Percentiles rank a stretch among this genome's conserved stretches.
phyloP scores from a whole-genome alignment of 2,329 filamentous ascomycete genomes.

The Phialophora chinensis region DNA sequence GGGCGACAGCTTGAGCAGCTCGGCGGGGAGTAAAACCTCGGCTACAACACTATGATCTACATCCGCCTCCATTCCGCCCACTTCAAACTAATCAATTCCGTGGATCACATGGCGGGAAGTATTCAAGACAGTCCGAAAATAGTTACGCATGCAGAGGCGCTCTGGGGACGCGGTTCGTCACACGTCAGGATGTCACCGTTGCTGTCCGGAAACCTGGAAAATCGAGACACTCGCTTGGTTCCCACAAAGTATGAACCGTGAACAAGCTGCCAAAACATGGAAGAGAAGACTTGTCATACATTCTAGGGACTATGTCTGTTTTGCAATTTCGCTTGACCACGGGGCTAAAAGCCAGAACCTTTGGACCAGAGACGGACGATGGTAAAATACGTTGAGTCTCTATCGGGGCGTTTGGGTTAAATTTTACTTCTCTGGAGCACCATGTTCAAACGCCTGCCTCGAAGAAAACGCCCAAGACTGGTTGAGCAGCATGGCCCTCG shows the following conservation, averaged over 20 bases:
- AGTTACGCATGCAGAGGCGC: background rate
- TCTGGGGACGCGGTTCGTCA: background rate
- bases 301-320: too few species aligned
- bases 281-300: background rate
- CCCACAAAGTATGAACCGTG: background rate
- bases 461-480: too few species aligned
- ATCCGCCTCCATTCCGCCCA: background rate
- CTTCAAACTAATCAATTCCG: background rate
- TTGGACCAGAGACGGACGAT: too few species aligned
- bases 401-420: too few species aligned
- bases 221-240: background rate
- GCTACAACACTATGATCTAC: background rate
- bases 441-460: too few species aligned
- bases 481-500: too few species aligned
- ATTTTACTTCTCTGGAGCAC: too few species aligned
- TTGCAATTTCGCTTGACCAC: too few species aligned
- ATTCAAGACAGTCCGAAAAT: background rate
- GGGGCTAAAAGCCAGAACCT: too few species aligned
- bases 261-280: background rate
- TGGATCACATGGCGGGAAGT: background rate
- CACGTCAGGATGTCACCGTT: background rate
- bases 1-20: background rate
- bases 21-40: background rate
- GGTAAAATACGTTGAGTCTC: too few species aligned
- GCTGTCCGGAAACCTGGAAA: background rate